phyloP scores from a whole-genome alignment of 352 stramenopile genomes.

The Plasmopara muralis region DNA sequence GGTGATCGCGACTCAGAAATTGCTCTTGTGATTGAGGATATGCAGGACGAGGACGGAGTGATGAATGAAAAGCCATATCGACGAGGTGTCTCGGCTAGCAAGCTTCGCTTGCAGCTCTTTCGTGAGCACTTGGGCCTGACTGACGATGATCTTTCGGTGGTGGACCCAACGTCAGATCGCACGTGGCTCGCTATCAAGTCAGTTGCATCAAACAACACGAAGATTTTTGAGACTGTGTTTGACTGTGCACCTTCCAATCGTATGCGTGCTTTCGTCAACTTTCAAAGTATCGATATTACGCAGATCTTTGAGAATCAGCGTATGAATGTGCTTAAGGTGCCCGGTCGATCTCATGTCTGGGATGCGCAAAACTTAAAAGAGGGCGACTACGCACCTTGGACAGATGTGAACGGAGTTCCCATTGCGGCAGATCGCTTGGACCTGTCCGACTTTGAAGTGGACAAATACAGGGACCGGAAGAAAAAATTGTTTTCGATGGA shows the following conservation, averaged over 20 bases:
- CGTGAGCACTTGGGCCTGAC: slow-evolving; percentile 69
- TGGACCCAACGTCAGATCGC: slow-evolving; percentile 50
- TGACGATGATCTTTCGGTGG: slow-evolving; percentile 45
- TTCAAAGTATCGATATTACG: slow-evolving; percentile 72
- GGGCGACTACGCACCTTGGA: slow-evolving; percentile 79
- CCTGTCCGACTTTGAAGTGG: slow-evolving; percentile 69
- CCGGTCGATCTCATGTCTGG: slow-evolving; percentile 59
- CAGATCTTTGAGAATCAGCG: slow-evolving; percentile 87
- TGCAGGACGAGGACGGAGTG: slow-evolving; percentile 64
- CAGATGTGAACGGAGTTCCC: slow-evolving; percentile 77
- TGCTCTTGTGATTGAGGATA: slow-evolving; percentile 77
- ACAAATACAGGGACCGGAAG: slow-evolving; percentile 70
- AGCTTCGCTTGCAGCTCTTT: slow-evolving; percentile 75
- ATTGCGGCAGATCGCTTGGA: slow-evolving; percentile 74
- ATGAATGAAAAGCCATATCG: slow-evolving; percentile 74
- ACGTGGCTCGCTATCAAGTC: slow-evolving; percentile 62
- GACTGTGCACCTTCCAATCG: slow-evolving; percentile 76
- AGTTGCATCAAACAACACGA: slow-evolving; percentile 55
- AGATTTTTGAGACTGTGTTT: slow-evolving; percentile 80
- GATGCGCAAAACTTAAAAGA: slow-evolving; percentile 71
- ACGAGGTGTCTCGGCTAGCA: slow-evolving; percentile 50
- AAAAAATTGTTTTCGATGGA: slow-evolving; percentile 84
- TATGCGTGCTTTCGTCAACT: slow-evolving; percentile 70
- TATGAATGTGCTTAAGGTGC: slow-evolving; percentile 71
- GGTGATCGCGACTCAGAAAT: slow-evolving; percentile 88